Conservation (phyloP, 345 rosid genomes). For the Citropsis articulata region DNA sequence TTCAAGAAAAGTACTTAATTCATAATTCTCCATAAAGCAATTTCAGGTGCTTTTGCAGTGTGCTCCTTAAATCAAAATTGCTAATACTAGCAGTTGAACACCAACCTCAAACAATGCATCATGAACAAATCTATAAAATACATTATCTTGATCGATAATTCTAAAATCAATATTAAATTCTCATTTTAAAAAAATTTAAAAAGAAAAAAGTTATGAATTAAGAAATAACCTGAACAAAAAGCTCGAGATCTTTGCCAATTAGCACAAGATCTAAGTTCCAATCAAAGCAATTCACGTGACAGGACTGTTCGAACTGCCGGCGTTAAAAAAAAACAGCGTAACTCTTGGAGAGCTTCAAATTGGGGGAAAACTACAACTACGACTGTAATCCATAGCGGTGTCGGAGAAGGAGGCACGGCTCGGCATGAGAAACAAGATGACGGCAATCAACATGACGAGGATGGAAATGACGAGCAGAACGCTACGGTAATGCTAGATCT, state of each 20-base stretch:
- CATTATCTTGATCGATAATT: background rate
- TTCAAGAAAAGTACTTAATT: too few relatives aligned
- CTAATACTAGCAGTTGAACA: background rate
- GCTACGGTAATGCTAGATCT: conserved; percentile 71
- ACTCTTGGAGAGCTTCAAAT: conserved; percentile 35
- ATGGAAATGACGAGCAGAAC: conserved; percentile 57
- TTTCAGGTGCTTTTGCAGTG: background rate
- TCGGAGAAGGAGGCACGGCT: conserved; percentile 40
- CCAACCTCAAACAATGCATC: too few relatives aligned
- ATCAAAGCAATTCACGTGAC: conserved; percentile 96
- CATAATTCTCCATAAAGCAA: too few relatives aligned
- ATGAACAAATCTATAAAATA: too few relatives aligned
- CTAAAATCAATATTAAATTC: background rate
- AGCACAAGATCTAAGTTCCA: conserved; percentile 81
- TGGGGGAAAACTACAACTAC: conserved; percentile 44
- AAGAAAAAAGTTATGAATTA: too few relatives aligned
- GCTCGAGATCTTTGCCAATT: too few relatives aligned
- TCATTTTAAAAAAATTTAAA: background rate
- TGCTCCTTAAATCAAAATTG: background rate
- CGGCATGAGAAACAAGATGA: conserved; percentile 63
- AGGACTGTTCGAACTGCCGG: conserved; percentile 95
- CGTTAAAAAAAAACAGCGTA: conserved; percentile 86
- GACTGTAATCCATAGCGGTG: conserved; percentile 37
- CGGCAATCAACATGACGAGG: conserved; percentile 54
- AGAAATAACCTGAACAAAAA: too few relatives aligned